Conservation (phyloP, 257 asterid genomes). For the Ballota nigra region DNA sequence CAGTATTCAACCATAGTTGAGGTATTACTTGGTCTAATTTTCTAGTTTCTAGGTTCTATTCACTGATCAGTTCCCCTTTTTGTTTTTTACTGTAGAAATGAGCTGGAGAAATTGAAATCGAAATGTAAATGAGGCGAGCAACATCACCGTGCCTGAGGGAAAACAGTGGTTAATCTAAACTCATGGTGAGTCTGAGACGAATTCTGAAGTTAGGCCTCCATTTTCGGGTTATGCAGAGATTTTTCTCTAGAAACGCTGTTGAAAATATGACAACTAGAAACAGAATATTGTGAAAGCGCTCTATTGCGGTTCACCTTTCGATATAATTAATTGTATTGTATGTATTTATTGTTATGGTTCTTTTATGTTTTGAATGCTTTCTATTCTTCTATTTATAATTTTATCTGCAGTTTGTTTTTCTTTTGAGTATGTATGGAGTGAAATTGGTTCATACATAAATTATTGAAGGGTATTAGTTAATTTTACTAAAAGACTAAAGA, state of each 20-base stretch:
- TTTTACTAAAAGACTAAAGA: too few relatives aligned
- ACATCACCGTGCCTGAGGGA: conserved; percentile 1
- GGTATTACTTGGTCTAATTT: conserved; percentile 29
- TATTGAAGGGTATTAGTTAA: too few relatives aligned
- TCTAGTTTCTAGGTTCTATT: not conserved
- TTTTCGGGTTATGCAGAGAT: conserved; percentile 16
- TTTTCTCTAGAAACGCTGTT: not conserved
- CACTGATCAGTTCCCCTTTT: not conserved
- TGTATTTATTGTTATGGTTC: not conserved
- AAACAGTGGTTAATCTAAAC: not conserved
- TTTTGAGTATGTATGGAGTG: too few relatives aligned
- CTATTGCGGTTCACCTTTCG: not conserved
- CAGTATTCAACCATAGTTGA: conserved; percentile 43
- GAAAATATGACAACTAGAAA: not conserved
- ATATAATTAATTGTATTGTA: not conserved
- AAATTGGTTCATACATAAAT: too few relatives aligned
- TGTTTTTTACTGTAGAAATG: not conserved
- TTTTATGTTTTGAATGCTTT: not conserved
- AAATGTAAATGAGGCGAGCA: conserved; percentile 17
- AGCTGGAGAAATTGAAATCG: not conserved
- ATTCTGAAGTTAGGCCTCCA: not conserved
- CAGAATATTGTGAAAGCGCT: not conserved
- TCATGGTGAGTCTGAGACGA: not conserved
- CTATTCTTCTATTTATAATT: not conserved
- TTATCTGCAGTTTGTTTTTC: not conserved